Conservation (phyloP, 2,329 filamentous ascomycete genomes). For the Rhynchosporium graminicola region DNA sequence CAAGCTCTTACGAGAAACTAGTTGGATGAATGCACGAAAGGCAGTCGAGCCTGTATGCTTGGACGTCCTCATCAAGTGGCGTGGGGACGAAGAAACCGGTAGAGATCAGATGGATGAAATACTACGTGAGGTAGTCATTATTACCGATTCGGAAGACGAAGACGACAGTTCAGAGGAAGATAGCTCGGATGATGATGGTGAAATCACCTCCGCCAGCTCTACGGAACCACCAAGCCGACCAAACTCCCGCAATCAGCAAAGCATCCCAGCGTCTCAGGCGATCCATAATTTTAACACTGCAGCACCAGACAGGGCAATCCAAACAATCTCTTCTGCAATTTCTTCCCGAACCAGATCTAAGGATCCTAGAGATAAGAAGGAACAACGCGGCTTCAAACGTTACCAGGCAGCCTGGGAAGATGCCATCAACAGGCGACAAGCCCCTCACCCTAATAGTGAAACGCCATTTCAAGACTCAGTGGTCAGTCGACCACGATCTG, state of each 20-base stretch:
- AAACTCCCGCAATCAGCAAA: conserved; percentile 24
- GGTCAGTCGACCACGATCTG: conserved; percentile 1
- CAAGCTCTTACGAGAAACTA: conserved; percentile 57
- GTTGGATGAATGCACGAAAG: conserved; percentile 60
- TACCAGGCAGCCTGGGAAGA: conserved; percentile 42
- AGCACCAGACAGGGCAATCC: neutral
- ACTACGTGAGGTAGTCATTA: conserved; percentile 65
- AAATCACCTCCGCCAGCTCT: conserved; percentile 31
- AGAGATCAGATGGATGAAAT: conserved; percentile 69
- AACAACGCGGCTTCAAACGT: conserved; percentile 39
- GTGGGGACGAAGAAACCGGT: conserved; percentile 68
- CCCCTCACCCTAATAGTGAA: neutral
- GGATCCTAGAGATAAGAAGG: conserved; percentile 28
- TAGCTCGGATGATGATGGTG: conserved; percentile 32
- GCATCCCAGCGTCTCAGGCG: conserved; percentile 2
- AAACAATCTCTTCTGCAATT: conserved; percentile 17
- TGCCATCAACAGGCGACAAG: conserved; percentile 35
- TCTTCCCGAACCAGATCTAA: conserved; percentile 31
- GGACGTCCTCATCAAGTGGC: conserved; percentile 70
- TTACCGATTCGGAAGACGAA: conserved; percentile 44
- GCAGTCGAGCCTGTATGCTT: conserved; percentile 62
- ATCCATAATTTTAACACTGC: neutral
- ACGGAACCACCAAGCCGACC: conserved; percentile 22
- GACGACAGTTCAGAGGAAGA: conserved; percentile 28
- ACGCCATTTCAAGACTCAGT: neutral